A percentile compares a stretch with the other conserved stretches of the same genome.
Evolutionary conservation across 306 rosid genomes (phyloP).

Genomic region (Pyrus bretschneideri): DNA sequence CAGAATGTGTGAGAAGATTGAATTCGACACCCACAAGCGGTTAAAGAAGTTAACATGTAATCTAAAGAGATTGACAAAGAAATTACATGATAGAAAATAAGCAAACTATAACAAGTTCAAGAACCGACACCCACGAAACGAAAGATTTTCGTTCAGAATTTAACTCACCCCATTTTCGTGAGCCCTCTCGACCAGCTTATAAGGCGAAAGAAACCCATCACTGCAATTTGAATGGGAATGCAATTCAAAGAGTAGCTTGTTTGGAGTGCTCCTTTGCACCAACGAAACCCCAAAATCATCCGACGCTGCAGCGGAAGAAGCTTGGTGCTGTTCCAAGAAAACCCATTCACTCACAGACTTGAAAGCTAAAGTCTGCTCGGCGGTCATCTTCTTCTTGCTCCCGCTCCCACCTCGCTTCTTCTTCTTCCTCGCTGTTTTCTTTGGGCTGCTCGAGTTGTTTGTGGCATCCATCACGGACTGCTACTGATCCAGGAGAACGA

Average conservation of each 20-base stretch:
- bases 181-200: conserved; percentile 82
- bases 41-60: neutral
- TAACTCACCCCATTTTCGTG: conserved; percentile 67
- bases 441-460: conserved; percentile 8
- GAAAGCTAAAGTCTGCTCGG: conserved; percentile 63
- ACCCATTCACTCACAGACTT: conserved; percentile 83
- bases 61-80: neutral
- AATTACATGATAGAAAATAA: neutral
- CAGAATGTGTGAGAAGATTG: neutral
- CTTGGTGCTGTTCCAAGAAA: conserved; percentile 40
- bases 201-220: conserved; percentile 92
- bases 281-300: conserved; percentile 90
- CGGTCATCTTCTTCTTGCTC: conserved; percentile 79
- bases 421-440: conserved; percentile 46
- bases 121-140: neutral
- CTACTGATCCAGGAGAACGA: neutral
- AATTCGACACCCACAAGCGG: neutral
- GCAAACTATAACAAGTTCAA: neutral
- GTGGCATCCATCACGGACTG: conserved; percentile 48
- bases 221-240: conserved; percentile 91
- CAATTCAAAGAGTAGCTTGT: conserved; percentile 66
- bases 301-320: conserved; percentile 41
- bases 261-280: conserved; percentile 34
- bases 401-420: conserved; percentile 69
- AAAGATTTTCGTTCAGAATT: neutral